Percentiles rank a stretch among this genome's conserved stretches.
These are phyloP conservation scores for Microbotryum lychnidis-dioicae DNA, from an alignment of 1,284 basidiomycete genomes.

Conservation along the genomic window DNA sequence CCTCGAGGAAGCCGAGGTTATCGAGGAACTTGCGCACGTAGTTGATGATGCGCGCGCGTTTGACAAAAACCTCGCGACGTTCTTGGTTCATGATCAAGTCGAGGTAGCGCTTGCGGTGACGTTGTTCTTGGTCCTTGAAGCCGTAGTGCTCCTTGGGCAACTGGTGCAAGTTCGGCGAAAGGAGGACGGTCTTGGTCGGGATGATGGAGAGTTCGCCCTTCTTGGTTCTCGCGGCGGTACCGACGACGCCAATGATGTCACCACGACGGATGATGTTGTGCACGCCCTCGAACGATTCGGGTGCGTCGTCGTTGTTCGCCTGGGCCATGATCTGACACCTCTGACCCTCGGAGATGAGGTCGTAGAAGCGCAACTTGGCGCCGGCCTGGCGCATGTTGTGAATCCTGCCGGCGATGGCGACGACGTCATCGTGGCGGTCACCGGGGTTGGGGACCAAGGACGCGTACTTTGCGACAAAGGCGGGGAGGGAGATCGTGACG, in stretches of 20 bases:
- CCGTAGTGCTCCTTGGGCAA: conserved; percentile 79
- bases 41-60: conserved; percentile 69
- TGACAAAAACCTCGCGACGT: conserved; percentile 85
- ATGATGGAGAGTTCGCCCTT: conserved; percentile 92
- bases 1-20: conserved; percentile 90
- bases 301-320: conserved; percentile 52
- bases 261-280: conserved; percentile 89
- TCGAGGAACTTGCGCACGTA: conserved; percentile 89
- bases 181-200: conserved; percentile 71
- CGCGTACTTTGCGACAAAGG: conserved; percentile 71
- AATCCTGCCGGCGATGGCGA: conserved; percentile 75
- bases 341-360: conserved; percentile 82
- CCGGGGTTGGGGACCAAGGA: conserved; percentile 49
- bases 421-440: conserved; percentile 36
- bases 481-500: conserved; percentile 67
- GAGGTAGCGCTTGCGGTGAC: conserved; percentile 97
- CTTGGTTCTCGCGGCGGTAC: conserved; percentile 83
- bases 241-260: conserved; percentile 89
- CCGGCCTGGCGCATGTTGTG: conserved; percentile 80
- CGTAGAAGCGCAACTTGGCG: conserved; percentile 88
- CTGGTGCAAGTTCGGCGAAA: conserved; percentile 93
- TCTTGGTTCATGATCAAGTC: conserved; percentile 93
- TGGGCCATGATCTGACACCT: conserved; percentile 95
- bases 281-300: conserved; percentile 59
- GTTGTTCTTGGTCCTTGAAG: conserved; percentile 90